These are phyloP conservation scores for Xylariaceae sp. DNA, from an alignment of 2,329 filamentous ascomycete genomes.

Conservation along the genomic window DNA sequence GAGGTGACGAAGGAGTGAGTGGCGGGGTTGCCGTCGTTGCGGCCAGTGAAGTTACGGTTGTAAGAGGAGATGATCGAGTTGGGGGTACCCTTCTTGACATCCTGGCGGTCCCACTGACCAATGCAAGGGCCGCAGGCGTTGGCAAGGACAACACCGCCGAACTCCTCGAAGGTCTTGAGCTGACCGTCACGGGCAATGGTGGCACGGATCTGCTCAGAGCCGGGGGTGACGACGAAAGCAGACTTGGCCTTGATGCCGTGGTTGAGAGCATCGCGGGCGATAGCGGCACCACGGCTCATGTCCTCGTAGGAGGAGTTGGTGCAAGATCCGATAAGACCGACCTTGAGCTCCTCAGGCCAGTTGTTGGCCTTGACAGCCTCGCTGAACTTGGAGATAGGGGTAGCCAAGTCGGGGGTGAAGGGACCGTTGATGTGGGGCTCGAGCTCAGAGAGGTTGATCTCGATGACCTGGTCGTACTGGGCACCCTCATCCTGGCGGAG, in stretches of 20 bases:
- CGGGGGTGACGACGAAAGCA: conserved; percentile 90
- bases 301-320: conserved; percentile 86
- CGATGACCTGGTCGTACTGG: conserved; percentile 92
- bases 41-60: conserved; percentile 99
- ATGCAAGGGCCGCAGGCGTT: conserved; percentile 94
- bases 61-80: conserved; percentile 99
- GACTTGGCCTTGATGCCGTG: conserved; percentile 93
- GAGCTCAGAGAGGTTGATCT: conserved; percentile 90
- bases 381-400: conserved; percentile 95
- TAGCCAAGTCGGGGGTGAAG: conserved; percentile 96
- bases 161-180: conserved; percentile 91
- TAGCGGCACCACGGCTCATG: conserved; percentile 88
- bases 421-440: conserved; percentile 99
- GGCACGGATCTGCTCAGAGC: conserved; percentile 93
- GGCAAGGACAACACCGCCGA: conserved; percentile 88
- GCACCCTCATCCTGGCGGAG: conserved; percentile 83
- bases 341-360: conserved; percentile 96
- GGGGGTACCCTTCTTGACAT: conserved; percentile 89
- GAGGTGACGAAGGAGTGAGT: conserved; percentile 92
- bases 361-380: conserved; percentile 88
- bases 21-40: conserved; percentile 92
- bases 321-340: conserved; percentile 95
- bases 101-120: conserved; percentile 89
- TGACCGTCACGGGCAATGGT: conserved; percentile 89
- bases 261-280: conserved; percentile 82